Evolutionary conservation across 331 rosid genomes (phyloP).

Genomic region (Prunus yedoensis): DNA sequence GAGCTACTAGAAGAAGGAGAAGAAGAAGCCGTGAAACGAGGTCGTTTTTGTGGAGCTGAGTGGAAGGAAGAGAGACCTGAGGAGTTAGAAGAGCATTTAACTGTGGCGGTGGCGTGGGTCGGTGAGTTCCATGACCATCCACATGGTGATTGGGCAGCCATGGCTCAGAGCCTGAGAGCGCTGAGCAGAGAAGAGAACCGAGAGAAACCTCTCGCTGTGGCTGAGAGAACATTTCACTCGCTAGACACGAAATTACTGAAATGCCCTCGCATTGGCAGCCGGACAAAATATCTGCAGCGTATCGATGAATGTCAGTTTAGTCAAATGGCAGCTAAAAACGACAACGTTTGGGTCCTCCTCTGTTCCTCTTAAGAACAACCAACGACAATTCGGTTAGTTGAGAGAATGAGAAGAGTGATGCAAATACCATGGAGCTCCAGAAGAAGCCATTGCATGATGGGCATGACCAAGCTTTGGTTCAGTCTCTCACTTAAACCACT

Average conservation of each 20-base stretch:
- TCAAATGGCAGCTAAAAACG: neutral
- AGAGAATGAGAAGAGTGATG: neutral
- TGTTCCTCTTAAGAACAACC: neutral
- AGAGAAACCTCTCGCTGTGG: neutral
- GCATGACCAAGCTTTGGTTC: slow-evolving; percentile 18
- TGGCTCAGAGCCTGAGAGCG: slow-evolving; percentile 6
- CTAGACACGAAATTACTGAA: neutral
- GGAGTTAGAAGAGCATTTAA: slow-evolving; percentile 14
- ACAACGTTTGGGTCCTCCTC: neutral
- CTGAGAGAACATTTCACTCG: neutral
- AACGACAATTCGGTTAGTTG: neutral
- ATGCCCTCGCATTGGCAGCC: neutral
- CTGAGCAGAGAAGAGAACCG: neutral
- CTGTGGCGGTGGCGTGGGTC: neutral
- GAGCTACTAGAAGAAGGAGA: slow-evolving; percentile 7
- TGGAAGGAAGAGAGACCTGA: slow-evolving; percentile 4
- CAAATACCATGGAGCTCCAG: neutral
- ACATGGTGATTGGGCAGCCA: slow-evolving; percentile 40
- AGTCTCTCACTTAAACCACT: neutral
- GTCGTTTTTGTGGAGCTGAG: slow-evolving; percentile 29
- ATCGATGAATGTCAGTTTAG: too few relatives aligned
- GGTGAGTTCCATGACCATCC: slow-evolving; percentile 26
- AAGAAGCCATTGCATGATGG: neutral
- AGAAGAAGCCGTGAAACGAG: slow-evolving; percentile 22
- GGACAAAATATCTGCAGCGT: too few relatives aligned